These are phyloP conservation scores for Xylariales sp. DNA, from an alignment of 2,329 filamentous ascomycete species.

Conservation along the genomic window DNA sequence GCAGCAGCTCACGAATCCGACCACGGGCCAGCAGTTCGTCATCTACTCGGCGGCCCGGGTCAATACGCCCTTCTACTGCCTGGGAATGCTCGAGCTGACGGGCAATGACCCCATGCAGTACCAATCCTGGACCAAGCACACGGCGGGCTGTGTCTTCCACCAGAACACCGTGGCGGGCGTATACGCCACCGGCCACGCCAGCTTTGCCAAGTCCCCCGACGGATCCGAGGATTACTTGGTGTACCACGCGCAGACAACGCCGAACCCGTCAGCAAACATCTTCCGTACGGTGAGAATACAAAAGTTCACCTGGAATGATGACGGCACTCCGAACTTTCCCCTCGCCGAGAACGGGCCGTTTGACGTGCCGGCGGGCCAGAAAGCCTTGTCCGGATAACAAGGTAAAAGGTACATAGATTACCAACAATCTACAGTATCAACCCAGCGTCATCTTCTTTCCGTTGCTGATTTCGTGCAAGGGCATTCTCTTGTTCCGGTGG, in stretches of 20 bases:
- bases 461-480: no score
- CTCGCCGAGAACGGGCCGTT: conserved; percentile 29
- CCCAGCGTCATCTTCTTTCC: no score
- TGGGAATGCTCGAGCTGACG: conserved; percentile 29
- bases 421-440: no score
- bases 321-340: conserved; percentile 28
- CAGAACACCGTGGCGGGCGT: conserved; percentile 26
- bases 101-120: conserved; percentile 31
- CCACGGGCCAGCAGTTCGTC: conserved; percentile 29
- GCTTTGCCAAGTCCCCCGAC: conserved; percentile 28
- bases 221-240: conserved; percentile 27
- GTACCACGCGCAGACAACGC: conserved; percentile 29
- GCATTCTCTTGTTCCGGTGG: no score
- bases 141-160: conserved; percentile 28
- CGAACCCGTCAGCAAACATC: conserved; percentile 23
- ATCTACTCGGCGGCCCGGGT: conserved; percentile 32
- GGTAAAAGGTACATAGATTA: no score
- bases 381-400: conserved; percentile 9
- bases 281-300: conserved; percentile 28
- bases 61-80: conserved; percentile 31
- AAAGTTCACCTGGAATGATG: conserved; percentile 28
- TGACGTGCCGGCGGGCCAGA: conserved; percentile 24
- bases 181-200: conserved; percentile 30
- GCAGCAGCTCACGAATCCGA: conserved; percentile 29
- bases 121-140: conserved; percentile 28